Base-by-base conservation (phyloP, 2,329 filamentous ascomycete genomes). In the Phyllosticta capitalensis region DNA sequence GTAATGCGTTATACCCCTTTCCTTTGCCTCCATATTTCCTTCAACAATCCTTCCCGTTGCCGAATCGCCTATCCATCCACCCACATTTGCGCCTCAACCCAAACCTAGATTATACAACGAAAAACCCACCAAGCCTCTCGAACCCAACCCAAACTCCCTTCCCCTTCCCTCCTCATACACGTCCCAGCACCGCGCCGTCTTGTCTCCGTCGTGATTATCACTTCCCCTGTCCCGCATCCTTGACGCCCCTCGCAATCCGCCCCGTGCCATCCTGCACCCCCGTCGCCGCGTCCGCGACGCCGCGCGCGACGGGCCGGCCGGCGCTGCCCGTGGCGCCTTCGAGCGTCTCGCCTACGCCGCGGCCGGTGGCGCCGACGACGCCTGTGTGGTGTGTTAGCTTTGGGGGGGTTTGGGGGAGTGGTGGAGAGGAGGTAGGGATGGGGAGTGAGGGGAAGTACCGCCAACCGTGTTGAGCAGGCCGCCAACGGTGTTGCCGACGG, bases 401-500 rank as follows among this genome's bases (percentile, higher is more conserved):
- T 61, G 81, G 81, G 49, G 71, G 9, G 28, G 55, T 52, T 52
- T 14, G 10, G 50, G 14, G 6, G 17, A 17, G 9, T 51, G 14
- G 20, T 12, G 50, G 50, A 22, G 49, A 20, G 49, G 49, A 9
- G 28, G 28, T 7, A 30, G 12, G 1, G 28, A 30, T 30, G 28
- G 28, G 12, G n/a, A n/a, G n/a, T n/a, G 9, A 30, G 28, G 28
- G 28, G 9, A 38, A 10, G 24, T 19, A 45, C 38, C 58, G 49
- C 58, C 58, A 7, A 60, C 58, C 7, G 58, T 60, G 50, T 60
- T 60, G 58, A 54, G 48, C n/a, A 60, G 33, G n/a, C 58, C 58
- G 54, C 58, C 58, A 51, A 78, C 76, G 0, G 78, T 78, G 67
- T 83, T 83, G 55, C 81, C 81, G 24, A 82, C 68, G 1, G 80